phyloP scores from a whole-genome alignment of 2,329 filamentous ascomycete genomes.

The Graphilbum sp. region DNA sequence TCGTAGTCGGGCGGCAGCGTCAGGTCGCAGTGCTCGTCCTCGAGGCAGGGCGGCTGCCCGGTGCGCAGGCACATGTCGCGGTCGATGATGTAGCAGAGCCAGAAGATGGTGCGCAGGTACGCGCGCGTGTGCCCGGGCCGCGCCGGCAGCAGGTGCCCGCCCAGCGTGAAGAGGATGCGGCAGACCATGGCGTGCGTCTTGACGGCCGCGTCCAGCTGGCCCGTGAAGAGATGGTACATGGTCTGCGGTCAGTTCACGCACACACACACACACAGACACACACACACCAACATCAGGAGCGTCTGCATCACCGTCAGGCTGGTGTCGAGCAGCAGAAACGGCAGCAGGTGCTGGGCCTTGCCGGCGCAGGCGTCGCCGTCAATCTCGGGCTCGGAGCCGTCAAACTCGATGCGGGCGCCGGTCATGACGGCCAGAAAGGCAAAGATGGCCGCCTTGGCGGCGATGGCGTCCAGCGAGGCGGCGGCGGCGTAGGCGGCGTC shows the following conservation, averaged over 20 bases:
- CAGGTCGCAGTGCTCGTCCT: conserved; percentile 35
- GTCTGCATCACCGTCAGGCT: conserved; percentile 28
- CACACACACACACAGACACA: background rate
- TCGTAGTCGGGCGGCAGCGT: conserved; percentile 20
- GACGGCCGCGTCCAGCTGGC: conserved; percentile 27
- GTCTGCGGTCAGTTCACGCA: background rate
- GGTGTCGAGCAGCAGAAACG: conserved; percentile 24
- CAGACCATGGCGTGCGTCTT: conserved; percentile 28
- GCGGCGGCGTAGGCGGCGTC: conserved; percentile 22
- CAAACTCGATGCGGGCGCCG: background rate
- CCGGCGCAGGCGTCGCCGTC: conserved; percentile 24
- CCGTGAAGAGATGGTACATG: conserved; percentile 17
- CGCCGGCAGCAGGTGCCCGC: conserved; percentile 14
- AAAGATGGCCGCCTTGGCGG: conserved; percentile 30
- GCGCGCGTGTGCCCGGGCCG: conserved; percentile 13
- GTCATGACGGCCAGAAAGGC: conserved; percentile 27
- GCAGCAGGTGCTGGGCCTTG: conserved; percentile 24
- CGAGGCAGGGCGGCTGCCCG: conserved; percentile 32
- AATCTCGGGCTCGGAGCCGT: conserved; percentile 8
- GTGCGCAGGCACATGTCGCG: conserved; percentile 38
- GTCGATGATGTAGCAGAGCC: conserved; percentile 37
- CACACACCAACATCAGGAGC: conserved; percentile 29
- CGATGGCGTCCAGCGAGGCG: conserved; percentile 14
- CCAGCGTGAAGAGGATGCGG: conserved; percentile 31
- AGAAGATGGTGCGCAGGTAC: conserved; percentile 29